A percentile compares a stretch with the other conserved stretches of the same genome.
Conservation (phyloP, 176 grass and related monocot species). For the Neostapfia colusana region DNA sequence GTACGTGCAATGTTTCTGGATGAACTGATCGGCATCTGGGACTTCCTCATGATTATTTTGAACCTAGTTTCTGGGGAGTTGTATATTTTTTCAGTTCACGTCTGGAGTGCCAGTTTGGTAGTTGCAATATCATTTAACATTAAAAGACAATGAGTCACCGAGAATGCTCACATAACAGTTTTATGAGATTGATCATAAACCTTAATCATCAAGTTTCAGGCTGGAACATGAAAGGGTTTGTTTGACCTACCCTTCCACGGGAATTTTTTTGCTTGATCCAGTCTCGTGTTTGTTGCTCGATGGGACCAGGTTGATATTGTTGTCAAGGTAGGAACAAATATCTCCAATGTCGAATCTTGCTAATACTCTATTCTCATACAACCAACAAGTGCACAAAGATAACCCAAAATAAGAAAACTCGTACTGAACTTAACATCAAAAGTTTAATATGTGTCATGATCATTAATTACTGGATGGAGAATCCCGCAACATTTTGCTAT, state of each 20-base stretch:
- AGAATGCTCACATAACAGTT: slow-evolving; percentile 11
- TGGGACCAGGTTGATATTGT: too few species aligned
- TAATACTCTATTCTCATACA: slow-evolving; percentile 12
- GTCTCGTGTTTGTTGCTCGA: too few species aligned
- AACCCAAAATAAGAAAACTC: too few species aligned
- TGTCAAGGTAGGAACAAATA: too few species aligned
- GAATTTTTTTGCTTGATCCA: too few species aligned
- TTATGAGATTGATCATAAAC: not conserved
- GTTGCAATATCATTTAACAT: not conserved
- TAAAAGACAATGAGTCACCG: not conserved
- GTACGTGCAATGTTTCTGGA: slow-evolving; percentile 29
- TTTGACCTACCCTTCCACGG: too few species aligned
- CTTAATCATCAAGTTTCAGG: not conserved
- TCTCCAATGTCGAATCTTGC: not conserved
- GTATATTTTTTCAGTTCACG: not conserved
- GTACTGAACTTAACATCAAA: too few species aligned
- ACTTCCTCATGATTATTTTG: slow-evolving; percentile 7
- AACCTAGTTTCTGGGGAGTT: slow-evolving; percentile 4
- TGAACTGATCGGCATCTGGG: not conserved
- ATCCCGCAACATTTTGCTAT: not conserved
- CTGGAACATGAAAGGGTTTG: too few species aligned
- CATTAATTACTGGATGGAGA: too few species aligned
- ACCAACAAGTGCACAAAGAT: not conserved
- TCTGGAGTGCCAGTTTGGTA: not conserved
- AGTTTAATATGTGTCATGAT: too few species aligned